Evolutionary conservation across 306 rosid species (phyloP), one percentile per base, ranked within the genome.

Genomic region (Cucurbita argyrosperma): DNA sequence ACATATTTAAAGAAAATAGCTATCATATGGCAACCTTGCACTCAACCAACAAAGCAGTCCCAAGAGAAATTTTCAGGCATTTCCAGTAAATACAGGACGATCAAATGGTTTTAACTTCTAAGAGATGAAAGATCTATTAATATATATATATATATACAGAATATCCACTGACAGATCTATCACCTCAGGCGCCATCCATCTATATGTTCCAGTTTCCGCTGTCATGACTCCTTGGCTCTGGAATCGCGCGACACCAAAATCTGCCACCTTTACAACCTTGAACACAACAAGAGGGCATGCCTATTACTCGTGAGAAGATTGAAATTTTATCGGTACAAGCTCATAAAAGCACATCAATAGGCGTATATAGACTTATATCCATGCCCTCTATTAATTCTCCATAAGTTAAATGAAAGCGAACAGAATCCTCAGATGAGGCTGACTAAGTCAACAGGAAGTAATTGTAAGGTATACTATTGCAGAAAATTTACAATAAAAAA

Each of bases 101-200:
- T 51, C 19, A 1, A 49, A 51, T 51, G 55, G 50, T 64, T 30
- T 30, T 30, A 30, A 30, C 35, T 30, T 64, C 51, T 15, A 38
- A 64, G 23, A 11, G 66, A 76, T 16, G 30, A 66, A 74, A 62
- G 47, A 62, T 62, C 9, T 62, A 62, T 47, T 75, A 77, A 70
- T 45, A 62, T 63, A 62, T 16, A 62, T 51, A 21, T 10, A 21
- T 10, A 21, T 9, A 56, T n/a, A 64, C 10, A 39, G 69, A 62
- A 26, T 8, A 69, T 69, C 45, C 74, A 14, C 42, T 6, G 15
- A 69, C 74, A 9, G 45, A 51, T 74, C 35, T 53, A 87, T 51
- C 76, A 95, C 99, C 99, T 95, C 99, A 10, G 99, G 99, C 8
- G 99, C 99, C 99, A 95, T 95, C 99, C 99, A 95, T 88, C 99